Percentiles rank a stretch among this genome's conserved stretches.
Conservation (phyloP, 1,284 basidiomycete species). For the Malassezia caprae region DNA sequence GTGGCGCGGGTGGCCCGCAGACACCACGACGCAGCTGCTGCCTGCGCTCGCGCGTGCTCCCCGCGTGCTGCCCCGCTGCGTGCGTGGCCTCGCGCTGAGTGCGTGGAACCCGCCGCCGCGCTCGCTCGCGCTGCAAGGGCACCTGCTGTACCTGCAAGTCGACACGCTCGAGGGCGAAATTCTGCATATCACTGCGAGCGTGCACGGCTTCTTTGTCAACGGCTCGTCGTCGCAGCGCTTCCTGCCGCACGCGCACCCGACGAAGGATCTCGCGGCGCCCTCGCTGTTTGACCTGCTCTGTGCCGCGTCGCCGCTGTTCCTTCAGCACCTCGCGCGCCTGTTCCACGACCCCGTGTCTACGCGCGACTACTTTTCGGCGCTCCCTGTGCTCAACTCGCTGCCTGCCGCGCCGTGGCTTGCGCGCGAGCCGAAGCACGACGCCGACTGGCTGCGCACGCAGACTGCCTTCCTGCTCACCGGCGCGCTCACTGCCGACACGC, state of each 20-base stretch:
- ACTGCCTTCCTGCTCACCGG: constrained; percentile 55
- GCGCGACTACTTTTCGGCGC: constrained; percentile 48
- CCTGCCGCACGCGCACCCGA: constrained; percentile 32
- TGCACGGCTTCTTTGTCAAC: constrained; percentile 55
- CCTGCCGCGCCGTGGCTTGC: constrained; percentile 55
- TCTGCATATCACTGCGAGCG: constrained; percentile 53
- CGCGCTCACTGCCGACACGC: constrained; percentile 51
- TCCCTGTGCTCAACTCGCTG: constrained; percentile 53
- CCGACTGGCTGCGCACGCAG: constrained; percentile 54
- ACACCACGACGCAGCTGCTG: constrained; percentile 42
- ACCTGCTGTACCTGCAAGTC: constrained; percentile 55
- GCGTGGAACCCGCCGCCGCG: constrained; percentile 57
- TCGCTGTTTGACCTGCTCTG: constrained; percentile 54
- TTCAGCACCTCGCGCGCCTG: constrained; percentile 42
- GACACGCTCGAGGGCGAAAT: constrained; percentile 55
- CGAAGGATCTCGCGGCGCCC: constrained; percentile 47
- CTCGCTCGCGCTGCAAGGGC: constrained; percentile 53
- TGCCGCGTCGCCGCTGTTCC: constrained; percentile 49
- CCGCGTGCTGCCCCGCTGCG: constrained; percentile 45
- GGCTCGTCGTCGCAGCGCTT: constrained; percentile 48
- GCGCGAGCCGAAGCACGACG: constrained; percentile 39
- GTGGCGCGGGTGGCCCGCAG: constrained; percentile 49
- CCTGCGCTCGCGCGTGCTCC: constrained; percentile 37
- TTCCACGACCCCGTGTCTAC: constrained; percentile 45
- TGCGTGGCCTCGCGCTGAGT: constrained; percentile 53